Conservation (phyloP, 441 rosid genomes). For the Erysimum cheiri region DNA sequence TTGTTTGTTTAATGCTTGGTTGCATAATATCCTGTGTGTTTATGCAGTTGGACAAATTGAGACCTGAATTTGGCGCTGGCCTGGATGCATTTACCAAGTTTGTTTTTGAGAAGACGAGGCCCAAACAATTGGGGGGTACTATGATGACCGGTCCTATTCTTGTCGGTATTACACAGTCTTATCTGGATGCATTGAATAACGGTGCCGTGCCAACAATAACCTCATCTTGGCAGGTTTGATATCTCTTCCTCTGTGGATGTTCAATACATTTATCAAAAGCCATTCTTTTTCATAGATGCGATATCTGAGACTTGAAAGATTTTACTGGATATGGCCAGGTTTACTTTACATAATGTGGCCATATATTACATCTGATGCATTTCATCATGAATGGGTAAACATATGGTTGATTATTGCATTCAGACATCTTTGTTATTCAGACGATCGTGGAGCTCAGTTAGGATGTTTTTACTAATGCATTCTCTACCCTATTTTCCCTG, state of each 20-base stretch:
- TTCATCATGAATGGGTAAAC: background rate
- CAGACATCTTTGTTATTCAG: constrained; percentile 3
- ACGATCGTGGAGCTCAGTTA: background rate
- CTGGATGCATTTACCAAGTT: constrained; percentile 92
- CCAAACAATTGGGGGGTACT: constrained; percentile 94
- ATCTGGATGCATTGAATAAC: constrained; percentile 91
- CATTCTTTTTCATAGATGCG: background rate
- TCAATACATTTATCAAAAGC: constrained; percentile 1
- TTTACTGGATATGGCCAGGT: background rate
- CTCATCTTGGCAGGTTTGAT: constrained; percentile 97
- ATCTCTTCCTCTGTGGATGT: constrained; percentile 27
- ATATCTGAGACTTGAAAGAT: background rate
- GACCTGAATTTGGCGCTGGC: constrained; percentile 89
- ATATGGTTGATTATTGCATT: background rate
- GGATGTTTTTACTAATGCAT: constrained; percentile 9
- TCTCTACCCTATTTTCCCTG: background rate
- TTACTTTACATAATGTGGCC: background rate
- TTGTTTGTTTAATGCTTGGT: background rate
- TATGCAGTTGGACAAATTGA: constrained; percentile 74
- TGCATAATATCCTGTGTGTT: constrained; percentile 4
- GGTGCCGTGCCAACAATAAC: constrained; percentile 99
- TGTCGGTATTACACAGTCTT: constrained; percentile 87
- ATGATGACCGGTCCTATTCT: constrained; percentile 93
- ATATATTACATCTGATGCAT: constrained; percentile 4
- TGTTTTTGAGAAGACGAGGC: constrained; percentile 98